Evolutionary conservation across 2,329 filamentous ascomycete species (phyloP).

Genomic region (Scortechinia acanthostroma): DNA sequence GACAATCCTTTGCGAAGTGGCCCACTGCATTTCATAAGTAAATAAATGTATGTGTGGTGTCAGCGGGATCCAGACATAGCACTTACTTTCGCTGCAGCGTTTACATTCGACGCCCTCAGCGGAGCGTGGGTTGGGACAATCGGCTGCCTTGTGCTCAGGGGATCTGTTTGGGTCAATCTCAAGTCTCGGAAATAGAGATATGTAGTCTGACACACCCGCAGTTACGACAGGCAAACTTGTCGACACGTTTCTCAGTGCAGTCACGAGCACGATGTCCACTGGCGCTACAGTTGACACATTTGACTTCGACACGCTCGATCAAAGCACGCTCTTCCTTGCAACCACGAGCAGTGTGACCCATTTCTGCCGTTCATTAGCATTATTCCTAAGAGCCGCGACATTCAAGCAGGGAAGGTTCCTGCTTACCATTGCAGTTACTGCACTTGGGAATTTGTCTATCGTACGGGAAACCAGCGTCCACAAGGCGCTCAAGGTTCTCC

Average conservation of each 20-base stretch:
- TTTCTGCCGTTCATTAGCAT: slow-evolving; percentile 16
- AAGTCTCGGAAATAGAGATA: not conserved
- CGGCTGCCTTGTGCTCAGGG: slow-evolving; percentile 32
- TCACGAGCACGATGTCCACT: slow-evolving; percentile 38
- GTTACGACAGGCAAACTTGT: slow-evolving; percentile 37
- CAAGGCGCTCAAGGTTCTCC: slow-evolving; percentile 40
- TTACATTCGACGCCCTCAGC: slow-evolving; percentile 32
- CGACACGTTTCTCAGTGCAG: slow-evolving; percentile 25
- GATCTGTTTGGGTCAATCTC: slow-evolving; percentile 18
- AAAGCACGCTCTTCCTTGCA: slow-evolving; percentile 35
- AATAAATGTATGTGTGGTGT: slow-evolving; percentile 4
- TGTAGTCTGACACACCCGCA: slow-evolving; percentile 28
- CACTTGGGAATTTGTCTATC: slow-evolving; percentile 41
- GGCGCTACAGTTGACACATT: slow-evolving; percentile 37
- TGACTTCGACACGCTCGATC: slow-evolving; percentile 29
- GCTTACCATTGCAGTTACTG: slow-evolving; percentile 34
- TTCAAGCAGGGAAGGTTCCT: not conserved
- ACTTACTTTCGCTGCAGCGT: slow-evolving; percentile 27
- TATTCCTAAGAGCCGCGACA: not conserved
- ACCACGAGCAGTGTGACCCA: slow-evolving; percentile 34
- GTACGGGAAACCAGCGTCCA: slow-evolving; percentile 37
- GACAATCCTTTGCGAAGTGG: slow-evolving; percentile 35
- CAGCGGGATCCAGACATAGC: not conserved
- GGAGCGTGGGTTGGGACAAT: slow-evolving; percentile 35
- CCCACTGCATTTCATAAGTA: slow-evolving; percentile 18